Evolutionary conservation across 768 basidiomycete genomes (phyloP), one percentile per base, ranked within the genome.

Genomic region (Leccinum boreale): DNA sequence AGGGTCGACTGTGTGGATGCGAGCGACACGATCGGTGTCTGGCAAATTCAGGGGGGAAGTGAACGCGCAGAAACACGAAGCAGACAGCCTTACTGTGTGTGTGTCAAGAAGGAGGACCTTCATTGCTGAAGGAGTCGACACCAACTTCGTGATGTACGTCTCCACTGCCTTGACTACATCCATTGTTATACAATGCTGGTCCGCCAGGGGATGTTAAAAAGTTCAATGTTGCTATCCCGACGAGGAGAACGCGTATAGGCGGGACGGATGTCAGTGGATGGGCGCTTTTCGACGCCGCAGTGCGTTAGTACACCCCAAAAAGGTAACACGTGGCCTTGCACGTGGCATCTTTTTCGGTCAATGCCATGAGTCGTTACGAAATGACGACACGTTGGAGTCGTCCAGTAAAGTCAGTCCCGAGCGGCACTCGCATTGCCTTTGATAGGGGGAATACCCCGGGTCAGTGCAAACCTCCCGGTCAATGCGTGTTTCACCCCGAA

Each of bases 11-110:
- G 97, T 0, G 97, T 98, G 1, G 92, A 87, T 3, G 95, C 91
- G 17, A 98, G 80, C 4, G 95, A 98, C 6, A 99, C 88, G 59
- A 98, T 95, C 1, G 96, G 95, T 6, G 96, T 98, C 94, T 92
- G 61, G n/a, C 35, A 48, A 24, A 71, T 52, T 19, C 24, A 58
- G 17, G 15, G 46, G 33, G 52, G 42, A 50, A 11, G 29, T 62
- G 4, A 61, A 51, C 36, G 35, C 19, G 39, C 8, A 28, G 29
- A 2, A 46, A 57, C 3, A 14, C 15, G 31, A 28, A 23, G 23
- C 50, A n/a, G 17, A 50, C 21, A 19, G 31, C 68, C 86, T 52
- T 66, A 97, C 95, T 23, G 97, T 99, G 73, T 98, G 94, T 8
- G 86, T 81, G 71, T 99, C 97, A 26, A 99, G 84, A 23, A 99